Evolutionary conservation across 805 yeast species (phyloP).

Genomic region (Cyberlindnera subsufficiens): DNA sequence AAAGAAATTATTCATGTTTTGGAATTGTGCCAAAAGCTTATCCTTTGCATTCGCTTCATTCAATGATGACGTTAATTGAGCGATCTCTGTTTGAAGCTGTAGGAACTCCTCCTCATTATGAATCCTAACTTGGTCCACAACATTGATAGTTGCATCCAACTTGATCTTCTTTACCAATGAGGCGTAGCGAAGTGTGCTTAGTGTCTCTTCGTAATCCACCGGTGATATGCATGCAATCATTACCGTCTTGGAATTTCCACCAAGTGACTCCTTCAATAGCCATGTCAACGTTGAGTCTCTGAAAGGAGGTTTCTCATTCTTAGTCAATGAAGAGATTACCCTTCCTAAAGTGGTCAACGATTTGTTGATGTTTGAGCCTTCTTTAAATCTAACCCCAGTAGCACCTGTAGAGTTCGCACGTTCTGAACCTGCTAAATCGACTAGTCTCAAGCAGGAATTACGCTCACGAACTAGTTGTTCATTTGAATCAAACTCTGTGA

Average conservation of each 20-base stretch:
- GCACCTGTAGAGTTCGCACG: constrained; percentile 59
- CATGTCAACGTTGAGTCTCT: constrained; percentile 75
- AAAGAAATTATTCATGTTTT: constrained; percentile 21
- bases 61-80: constrained; percentile 12
- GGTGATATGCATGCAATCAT: constrained; percentile 88
- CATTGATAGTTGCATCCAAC: constrained; percentile 51
- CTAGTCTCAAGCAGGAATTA: constrained; percentile 58
- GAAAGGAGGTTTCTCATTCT: constrained; percentile 26
- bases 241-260: constrained; percentile 84
- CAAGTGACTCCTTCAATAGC: constrained; percentile 66
- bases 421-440: constrained; percentile 83
- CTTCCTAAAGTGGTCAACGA: constrained; percentile 76
- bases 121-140: constrained; percentile 12
- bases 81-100: constrained; percentile 18
- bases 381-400: constrained; percentile 55
- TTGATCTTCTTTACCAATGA: constrained; percentile 66
- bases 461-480: constrained; percentile 42
- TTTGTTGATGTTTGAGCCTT: constrained; percentile 73
- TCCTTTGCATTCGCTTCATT: constrained; percentile 13
- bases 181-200: constrained; percentile 74
- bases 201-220: constrained; percentile 68
- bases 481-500: constrained; percentile 38
- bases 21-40: constrained; percentile 12
- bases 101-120: constrained; percentile 8
- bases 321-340: constrained; percentile 48